Base-by-base conservation (phyloP, 257 asterid genomes). In the Jaltomata sinuosa region DNA sequence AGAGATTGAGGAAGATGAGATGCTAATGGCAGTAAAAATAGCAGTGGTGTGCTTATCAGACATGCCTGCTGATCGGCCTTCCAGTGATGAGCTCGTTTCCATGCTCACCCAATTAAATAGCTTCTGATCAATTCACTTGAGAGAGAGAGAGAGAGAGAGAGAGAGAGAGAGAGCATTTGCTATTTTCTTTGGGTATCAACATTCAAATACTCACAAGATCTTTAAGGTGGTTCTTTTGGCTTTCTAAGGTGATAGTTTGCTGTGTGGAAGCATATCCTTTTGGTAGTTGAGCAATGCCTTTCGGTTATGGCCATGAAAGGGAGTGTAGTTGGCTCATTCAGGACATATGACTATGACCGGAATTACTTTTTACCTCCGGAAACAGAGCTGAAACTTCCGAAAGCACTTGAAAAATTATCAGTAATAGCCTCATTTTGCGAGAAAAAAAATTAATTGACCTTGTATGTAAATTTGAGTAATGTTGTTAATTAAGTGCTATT, bases 21-120 rank as follows among this genome's bases (percentile, higher is more conserved):
- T 94, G 99, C 87, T 93, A 25, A 93, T 96, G 98, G 98, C 99
- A 2, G 88, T 94, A 0, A 93, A 91, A 85, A 94, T 96, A 42
- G 96, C 98, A 16, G 96, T 91, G 11, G 94, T 90, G 12, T 96
- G 99, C 92, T 89, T 94, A 32, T 93, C 99, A 2, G 98, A 94
- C 81, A 87, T 89, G 88, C 99, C 99, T 4, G 94, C 95, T 0
- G 96, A 96, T 69, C 97, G 98, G 4, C 98, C 99, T 84, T 96
- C 99, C 4, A 94, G 93, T 50, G 99, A 94, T 21, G 99, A 94
- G 89, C 97, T 96, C 25, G 95, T 93, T 54, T 96, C 99, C 14
- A 96, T 94, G 98, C 98, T 94, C 84, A 96, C 98, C 25, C 98
- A 94, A 69, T 76, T 94, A 38, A 94, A 93, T 69, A 96, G 99